Base-by-base conservation (phyloP, 2,329 filamentous ascomycete genomes). In the Emericellopsis cladophorae region DNA sequence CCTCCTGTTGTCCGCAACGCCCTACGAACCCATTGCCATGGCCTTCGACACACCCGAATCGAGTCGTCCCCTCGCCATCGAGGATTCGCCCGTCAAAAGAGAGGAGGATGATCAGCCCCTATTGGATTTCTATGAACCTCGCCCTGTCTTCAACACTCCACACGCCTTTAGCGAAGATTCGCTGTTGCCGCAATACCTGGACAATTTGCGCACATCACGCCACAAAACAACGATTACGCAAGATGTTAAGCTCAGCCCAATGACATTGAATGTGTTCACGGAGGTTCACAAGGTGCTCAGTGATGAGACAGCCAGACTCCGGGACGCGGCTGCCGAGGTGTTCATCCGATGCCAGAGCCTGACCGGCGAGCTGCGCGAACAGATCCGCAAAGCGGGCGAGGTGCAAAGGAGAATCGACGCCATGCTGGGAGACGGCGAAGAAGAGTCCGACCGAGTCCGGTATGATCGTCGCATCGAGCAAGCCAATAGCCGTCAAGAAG, bases 211-310 rank as follows among this genome's bases (percentile, higher is more conserved):
- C 37, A 77, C 76, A 2, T 73, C 74, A 36, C 70, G 74, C 40
- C 70, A 79, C 56, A 74, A 74, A 57, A 68, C 74, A 5, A 57
- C 78, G 22, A 61, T 85, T 38, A 76, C 74, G 43, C 79, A 84
- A 45, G 76, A 84, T 51, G 67, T 89, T 41, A 72, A 76, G 44
- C 70, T 88, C 18, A 84, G 79, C 18, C 76, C 81, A 11, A 74
- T 81, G 18, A 84, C 81, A 2, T 67, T 89, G 15, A 73, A 79
- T 47, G 68, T 86, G 31, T 74, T 90, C 48, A 83, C 81, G 23
- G 77, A 84, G 44, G 77, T 78, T 0, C 84, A 90, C 56, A 78
- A 81, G 52, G 65, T 84, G 5, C 66, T 89, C 6, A 77, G 77
- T 46, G 70, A 73, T 9, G 82, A 89, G 57, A 86, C 81, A 0